phyloP scores from a whole-genome alignment of 2,329 filamentous ascomycete species.

The Aaosphaeria pasadenensis region DNA sequence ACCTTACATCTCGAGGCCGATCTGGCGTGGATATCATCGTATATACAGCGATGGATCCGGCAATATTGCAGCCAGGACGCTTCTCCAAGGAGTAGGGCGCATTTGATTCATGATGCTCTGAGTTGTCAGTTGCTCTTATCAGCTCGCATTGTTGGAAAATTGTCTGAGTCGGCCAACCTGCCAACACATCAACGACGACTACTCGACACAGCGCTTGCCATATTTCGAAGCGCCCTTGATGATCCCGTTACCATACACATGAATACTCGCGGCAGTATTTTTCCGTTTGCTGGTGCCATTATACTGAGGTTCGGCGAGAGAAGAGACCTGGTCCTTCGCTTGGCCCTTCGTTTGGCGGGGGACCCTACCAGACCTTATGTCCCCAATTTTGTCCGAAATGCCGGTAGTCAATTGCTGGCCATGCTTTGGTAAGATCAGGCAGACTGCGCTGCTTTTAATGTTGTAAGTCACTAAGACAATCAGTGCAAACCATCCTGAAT shows the following conservation, averaged over 20 bases:
- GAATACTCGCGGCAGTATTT: not conserved
- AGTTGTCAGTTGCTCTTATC: not conserved
- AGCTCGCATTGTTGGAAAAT: too few species aligned
- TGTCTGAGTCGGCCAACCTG: too few species aligned
- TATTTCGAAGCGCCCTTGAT: too few species aligned
- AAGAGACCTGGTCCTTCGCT: not conserved
- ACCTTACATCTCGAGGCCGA: not conserved
- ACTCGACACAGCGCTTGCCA: too few species aligned
- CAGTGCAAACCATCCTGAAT: too few species aligned
- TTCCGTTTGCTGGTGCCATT: not conserved
- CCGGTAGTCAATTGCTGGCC: not conserved
- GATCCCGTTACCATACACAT: too few species aligned
- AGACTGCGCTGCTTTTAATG: too few species aligned
- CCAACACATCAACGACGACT: too few species aligned
- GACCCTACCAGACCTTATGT: not conserved
- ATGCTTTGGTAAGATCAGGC: not conserved
- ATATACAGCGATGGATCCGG: not conserved
- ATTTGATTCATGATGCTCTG: not conserved
- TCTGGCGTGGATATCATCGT: not conserved
- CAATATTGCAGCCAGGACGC: not conserved
- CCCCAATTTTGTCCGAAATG: not conserved
- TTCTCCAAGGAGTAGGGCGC: not conserved
- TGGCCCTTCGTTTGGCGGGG: not conserved
- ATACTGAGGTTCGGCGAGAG: not conserved
- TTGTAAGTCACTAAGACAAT: too few species aligned